Percentiles rank a stretch among this genome's conserved stretches.
phyloP scores from a whole-genome alignment of 2,329 filamentous ascomycete genomes.

The Chaetomium olivaceum region DNA sequence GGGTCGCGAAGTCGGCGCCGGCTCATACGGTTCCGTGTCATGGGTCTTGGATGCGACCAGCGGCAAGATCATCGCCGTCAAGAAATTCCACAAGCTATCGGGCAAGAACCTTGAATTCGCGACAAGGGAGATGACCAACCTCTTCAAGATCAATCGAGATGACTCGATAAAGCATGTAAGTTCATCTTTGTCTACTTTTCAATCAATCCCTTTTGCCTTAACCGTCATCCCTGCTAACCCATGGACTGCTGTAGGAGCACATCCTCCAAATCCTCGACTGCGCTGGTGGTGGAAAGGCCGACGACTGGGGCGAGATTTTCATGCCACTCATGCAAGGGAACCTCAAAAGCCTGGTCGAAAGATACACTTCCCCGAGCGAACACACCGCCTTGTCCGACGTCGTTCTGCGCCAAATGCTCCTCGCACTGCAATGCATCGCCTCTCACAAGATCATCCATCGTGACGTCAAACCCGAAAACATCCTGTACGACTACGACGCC shows the following conservation, averaged over 20 bases:
- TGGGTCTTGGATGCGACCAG: constrained; percentile 31
- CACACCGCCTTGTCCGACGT: constrained; percentile 16
- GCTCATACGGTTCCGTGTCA: constrained; percentile 34
- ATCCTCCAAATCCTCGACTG: constrained; percentile 31
- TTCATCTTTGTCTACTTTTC: not conserved
- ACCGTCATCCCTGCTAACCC: not conserved
- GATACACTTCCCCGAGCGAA: not conserved
- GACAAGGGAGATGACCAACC: constrained; percentile 34
- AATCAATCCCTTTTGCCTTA: not conserved
- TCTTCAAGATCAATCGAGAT: constrained; percentile 31
- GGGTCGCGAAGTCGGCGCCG: constrained; percentile 31
- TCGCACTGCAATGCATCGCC: constrained; percentile 30
- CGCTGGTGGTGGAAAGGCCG: constrained; percentile 23
- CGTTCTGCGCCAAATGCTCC: constrained; percentile 34
- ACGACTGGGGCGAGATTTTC: constrained; percentile 33
- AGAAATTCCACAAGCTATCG: constrained; percentile 34
- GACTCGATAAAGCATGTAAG: constrained; percentile 31
- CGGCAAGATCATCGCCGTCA: constrained; percentile 36
- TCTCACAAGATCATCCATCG: constrained; percentile 32
- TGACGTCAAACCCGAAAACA: constrained; percentile 35
- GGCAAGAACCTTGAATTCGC: constrained; percentile 34
- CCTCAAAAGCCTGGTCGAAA: constrained; percentile 28
- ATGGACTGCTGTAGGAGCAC: constrained; percentile 25
- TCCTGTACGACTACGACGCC: constrained; percentile 29
- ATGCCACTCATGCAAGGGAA: constrained; percentile 33